Conservation (phyloP, 2,329 filamentous ascomycete genomes). For the Ophiostoma sp. region DNA sequence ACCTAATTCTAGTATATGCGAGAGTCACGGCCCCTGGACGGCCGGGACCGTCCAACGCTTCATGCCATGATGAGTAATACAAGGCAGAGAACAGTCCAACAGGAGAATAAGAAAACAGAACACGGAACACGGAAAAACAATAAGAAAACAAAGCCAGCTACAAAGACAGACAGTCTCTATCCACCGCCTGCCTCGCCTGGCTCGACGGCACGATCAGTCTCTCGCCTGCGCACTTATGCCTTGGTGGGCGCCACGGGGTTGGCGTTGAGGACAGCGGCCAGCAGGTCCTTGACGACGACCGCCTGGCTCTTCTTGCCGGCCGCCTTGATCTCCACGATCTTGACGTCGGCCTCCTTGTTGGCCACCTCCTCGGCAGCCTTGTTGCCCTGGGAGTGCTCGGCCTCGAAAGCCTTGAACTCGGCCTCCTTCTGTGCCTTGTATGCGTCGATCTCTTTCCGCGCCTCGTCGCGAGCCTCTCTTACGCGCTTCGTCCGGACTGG, state of each 20-base stretch:
- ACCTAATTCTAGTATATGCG: constrained; percentile 11
- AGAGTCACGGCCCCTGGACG: not conserved
- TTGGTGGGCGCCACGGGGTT: constrained; percentile 56
- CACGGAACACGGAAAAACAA: not conserved
- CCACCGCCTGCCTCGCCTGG: too few species aligned
- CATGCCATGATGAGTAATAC: not conserved
- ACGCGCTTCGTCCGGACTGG: constrained; percentile 78
- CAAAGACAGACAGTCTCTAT: not conserved
- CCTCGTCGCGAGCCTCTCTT: constrained; percentile 91
- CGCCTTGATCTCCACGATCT: constrained; percentile 75
- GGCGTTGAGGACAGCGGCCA: constrained; percentile 79
- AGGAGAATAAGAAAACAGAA: not conserved
- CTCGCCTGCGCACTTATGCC: constrained; percentile 16
- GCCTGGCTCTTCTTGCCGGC: constrained; percentile 74
- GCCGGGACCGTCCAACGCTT: constrained; percentile 4
- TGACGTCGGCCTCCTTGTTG: constrained; percentile 70
- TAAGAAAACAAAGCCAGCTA: too few species aligned
- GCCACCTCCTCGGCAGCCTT: constrained; percentile 71
- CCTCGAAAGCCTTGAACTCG: constrained; percentile 92
- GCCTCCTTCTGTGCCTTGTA: constrained; percentile 86
- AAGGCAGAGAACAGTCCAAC: too few species aligned
- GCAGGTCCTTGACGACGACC: constrained; percentile 74
- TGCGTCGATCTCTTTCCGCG: constrained; percentile 94
- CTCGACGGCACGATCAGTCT: not conserved
- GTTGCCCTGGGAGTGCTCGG: constrained; percentile 88